Conservation (phyloP, 2,329 filamentous ascomycete genomes). For the Cladorrhinum sp. region DNA sequence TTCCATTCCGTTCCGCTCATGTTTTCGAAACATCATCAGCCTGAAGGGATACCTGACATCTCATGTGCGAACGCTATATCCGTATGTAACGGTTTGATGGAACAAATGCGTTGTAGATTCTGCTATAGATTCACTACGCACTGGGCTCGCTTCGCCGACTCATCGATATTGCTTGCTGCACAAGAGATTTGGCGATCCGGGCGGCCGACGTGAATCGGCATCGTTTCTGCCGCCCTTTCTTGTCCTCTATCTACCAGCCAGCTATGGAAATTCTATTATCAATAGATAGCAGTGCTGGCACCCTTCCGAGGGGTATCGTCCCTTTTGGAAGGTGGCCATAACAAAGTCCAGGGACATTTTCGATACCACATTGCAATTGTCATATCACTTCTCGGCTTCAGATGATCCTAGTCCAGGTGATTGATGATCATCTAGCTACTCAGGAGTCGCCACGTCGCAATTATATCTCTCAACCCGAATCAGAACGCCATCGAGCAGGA, state of each 20-base stretch:
- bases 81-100: neutral
- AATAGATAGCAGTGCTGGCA: neutral
- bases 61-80: slow-evolving; percentile 3
- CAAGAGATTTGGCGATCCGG: slow-evolving; percentile 2
- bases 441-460: slow-evolving; percentile 27
- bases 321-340: slow-evolving; percentile 13
- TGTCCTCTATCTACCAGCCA: neutral
- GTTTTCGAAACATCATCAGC: slow-evolving; percentile 11
- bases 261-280: neutral
- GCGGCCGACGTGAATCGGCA: slow-evolving; percentile 7
- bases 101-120: neutral
- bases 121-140: neutral
- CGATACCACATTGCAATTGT: neutral
- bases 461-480: slow-evolving; percentile 1
- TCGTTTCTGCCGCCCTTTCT: neutral
- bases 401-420: slow-evolving; percentile 6
- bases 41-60: slow-evolving; percentile 11
- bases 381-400: neutral
- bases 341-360: neutral
- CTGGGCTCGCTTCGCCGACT: neutral
- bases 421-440: slow-evolving; percentile 21
- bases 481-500: neutral
- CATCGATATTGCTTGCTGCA: slow-evolving; percentile 9
- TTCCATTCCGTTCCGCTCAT: slow-evolving; percentile 14
- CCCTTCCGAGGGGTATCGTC: neutral